Percentiles rank a stretch among this genome's conserved stretches.
phyloP scores from a whole-genome alignment of 2,329 filamentous ascomycete species.

The Albifimbria verrucaria region DNA sequence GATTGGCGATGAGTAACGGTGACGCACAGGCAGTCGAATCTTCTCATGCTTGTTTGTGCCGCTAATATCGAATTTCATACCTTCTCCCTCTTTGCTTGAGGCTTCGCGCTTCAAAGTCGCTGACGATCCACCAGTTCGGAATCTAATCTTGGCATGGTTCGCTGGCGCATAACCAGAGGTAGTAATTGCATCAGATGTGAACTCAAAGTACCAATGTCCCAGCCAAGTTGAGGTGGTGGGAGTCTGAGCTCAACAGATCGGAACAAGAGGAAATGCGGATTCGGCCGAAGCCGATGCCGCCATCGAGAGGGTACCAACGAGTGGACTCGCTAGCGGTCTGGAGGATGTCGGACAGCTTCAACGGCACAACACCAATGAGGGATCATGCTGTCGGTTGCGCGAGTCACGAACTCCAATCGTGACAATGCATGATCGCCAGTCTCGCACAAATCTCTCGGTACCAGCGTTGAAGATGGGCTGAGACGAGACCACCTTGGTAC shows the following conservation, averaged over 20 bases:
- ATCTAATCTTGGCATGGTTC: conserved; percentile 69
- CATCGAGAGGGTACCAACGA: conserved; percentile 94
- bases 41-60: conserved; percentile 35
- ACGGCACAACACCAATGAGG: conserved; percentile 88
- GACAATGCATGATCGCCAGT: conserved; percentile 85
- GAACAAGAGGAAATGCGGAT: conserved; percentile 88
- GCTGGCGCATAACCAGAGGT: conserved; percentile 59
- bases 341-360: conserved; percentile 85
- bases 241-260: conserved; percentile 82
- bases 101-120: conserved; percentile 63
- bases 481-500: conserved; percentile 87
- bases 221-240: conserved; percentile 82
- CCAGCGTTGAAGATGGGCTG: conserved; percentile 97
- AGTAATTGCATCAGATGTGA: conserved; percentile 67
- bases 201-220: conserved; percentile 97
- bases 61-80: conserved; percentile 46
- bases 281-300: conserved; percentile 87
- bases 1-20: conserved; percentile 84
- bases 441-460: conserved; percentile 86
- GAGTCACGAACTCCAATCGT: conserved; percentile 87
- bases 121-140: conserved; percentile 82
- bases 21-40: conserved; percentile 81
- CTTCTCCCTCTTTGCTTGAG: conserved; percentile 59
- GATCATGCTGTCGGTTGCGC: conserved; percentile 88
- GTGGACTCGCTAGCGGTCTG: conserved; percentile 83